phyloP scores from a whole-genome alignment of 2,329 filamentous ascomycete genomes.

The Xylaria sp. region DNA sequence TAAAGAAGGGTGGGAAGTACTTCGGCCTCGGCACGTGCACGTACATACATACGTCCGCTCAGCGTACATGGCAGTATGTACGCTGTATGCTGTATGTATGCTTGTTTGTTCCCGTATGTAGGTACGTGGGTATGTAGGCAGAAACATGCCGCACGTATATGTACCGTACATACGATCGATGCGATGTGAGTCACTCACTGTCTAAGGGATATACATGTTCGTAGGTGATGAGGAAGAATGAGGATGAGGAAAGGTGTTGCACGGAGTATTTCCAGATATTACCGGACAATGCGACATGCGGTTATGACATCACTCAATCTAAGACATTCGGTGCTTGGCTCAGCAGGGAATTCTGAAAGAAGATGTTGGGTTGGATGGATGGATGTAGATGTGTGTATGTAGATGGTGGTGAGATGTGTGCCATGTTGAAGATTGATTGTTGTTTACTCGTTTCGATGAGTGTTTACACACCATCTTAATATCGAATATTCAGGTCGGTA shows the following conservation, averaged over 20 bases:
- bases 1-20: no score
- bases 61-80: not conserved
- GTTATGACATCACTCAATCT: not conserved
- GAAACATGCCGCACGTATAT: not conserved
- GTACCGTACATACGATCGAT: no score
- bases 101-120: not conserved
- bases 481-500: no score
- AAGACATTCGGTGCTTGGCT: not conserved
- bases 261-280: not conserved
- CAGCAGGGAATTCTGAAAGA: not conserved
- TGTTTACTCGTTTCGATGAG: no score
- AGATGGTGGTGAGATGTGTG: no score
- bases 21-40: conserved; percentile 14
- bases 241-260: no score
- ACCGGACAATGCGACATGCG: not conserved
- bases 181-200: no score
- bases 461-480: no score
- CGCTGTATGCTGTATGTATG: not conserved
- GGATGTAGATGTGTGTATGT: no score
- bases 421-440: no score
- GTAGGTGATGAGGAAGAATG: no score
- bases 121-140: not conserved
- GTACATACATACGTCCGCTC: not conserved
- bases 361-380: not conserved
- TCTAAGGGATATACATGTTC: no score